These are phyloP conservation scores for Sporothrix curviconia DNA, from an alignment of 2,329 filamentous ascomycete genomes.

Conservation along the genomic window DNA sequence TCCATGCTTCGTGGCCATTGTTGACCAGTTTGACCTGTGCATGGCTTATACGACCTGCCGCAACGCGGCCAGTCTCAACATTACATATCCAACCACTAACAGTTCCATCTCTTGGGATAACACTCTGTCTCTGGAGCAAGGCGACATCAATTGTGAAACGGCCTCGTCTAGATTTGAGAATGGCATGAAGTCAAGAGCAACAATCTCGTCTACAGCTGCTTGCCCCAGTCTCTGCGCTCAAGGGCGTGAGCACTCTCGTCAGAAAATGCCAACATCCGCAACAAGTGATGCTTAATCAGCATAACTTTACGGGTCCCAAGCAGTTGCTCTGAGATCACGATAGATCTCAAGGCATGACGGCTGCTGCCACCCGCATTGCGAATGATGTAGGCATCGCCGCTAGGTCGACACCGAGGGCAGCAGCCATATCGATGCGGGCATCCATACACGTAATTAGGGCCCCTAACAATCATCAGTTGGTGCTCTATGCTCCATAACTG, in stretches of 20 bases:
- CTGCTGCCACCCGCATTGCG: constrained; percentile 65
- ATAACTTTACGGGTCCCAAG: constrained; percentile 70
- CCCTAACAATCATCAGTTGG: neutral
- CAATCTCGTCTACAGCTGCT: constrained; percentile 40
- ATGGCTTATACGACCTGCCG: constrained; percentile 10
- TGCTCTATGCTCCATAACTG: no score
- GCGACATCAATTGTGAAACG: constrained; percentile 60
- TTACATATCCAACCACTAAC: constrained; percentile 61
- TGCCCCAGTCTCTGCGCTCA: constrained; percentile 53
- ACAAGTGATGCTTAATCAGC: constrained; percentile 65
- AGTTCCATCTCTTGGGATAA: constrained; percentile 52
- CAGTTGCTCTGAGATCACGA: constrained; percentile 73
- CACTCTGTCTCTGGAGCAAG: constrained; percentile 51
- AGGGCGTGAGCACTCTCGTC: constrained; percentile 48
- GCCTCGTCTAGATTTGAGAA: constrained; percentile 59
- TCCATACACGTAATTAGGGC: constrained; percentile 82
- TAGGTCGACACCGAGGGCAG: constrained; percentile 62
- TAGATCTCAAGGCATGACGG: constrained; percentile 62
- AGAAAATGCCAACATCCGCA: constrained; percentile 69
- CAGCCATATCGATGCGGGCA: constrained; percentile 61
- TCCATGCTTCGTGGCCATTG: no score
- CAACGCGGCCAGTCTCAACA: constrained; percentile 17
- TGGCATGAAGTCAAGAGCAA: constrained; percentile 50
- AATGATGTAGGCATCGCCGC: constrained; percentile 75
- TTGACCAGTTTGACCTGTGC: no score